Evolutionary conservation across 208 protist species (phyloP).

Genomic region (Crithidia thermophila): DNA sequence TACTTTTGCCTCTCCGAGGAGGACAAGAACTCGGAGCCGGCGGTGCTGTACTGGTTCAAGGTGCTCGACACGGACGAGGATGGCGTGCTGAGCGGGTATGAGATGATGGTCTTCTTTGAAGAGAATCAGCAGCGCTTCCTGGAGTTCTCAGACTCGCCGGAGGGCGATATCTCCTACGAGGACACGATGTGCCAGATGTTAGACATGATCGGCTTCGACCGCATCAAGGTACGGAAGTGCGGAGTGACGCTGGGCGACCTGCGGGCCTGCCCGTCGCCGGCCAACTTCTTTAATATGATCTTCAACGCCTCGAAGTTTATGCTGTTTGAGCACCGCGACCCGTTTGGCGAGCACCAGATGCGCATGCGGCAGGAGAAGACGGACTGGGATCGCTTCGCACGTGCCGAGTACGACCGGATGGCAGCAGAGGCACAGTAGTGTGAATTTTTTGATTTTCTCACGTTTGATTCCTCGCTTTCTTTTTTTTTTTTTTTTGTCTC

Average conservation of each 20-base stretch:
- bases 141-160: constrained; percentile 61
- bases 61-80: constrained; percentile 94
- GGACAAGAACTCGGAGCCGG: constrained; percentile 93
- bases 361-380: constrained; percentile 71
- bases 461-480: no score
- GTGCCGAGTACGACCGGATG: constrained; percentile 93
- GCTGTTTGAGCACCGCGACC: constrained; percentile 93
- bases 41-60: constrained; percentile 97
- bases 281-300: constrained; percentile 96
- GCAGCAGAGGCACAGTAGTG: constrained; percentile 78
- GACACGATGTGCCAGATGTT: constrained; percentile 96
- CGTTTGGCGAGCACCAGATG: constrained; percentile 81
- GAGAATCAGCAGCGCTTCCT: constrained; percentile 93
- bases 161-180: constrained; percentile 62
- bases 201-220: constrained; percentile 91
- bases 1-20: constrained; percentile 97
- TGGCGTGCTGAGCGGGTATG: constrained; percentile 93
- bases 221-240: constrained; percentile 37
- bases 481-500: constrained; percentile 15
- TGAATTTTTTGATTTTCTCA: constrained; percentile 4
- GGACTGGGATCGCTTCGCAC: constrained; percentile 95
- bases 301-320: constrained; percentile 96
- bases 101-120: constrained; percentile 93
- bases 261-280: constrained; percentile 80
- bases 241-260: constrained; percentile 92